Conservation (phyloP, 2,329 filamentous ascomycete genomes). For the Penicillium sp. region DNA sequence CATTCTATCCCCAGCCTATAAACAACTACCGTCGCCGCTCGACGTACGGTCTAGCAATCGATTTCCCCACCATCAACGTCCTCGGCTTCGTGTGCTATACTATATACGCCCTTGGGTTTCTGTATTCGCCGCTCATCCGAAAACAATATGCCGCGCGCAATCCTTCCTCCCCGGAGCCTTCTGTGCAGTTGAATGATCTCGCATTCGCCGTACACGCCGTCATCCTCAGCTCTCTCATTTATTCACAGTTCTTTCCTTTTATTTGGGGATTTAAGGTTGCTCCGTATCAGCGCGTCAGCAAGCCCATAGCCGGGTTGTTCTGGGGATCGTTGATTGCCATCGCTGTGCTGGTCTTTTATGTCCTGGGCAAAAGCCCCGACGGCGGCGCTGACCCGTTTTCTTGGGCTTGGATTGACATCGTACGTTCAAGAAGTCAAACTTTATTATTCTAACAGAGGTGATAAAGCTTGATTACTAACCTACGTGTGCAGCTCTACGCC, state of each 20-base stretch:
- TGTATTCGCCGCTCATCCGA: conserved; percentile 74
- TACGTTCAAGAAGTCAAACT: conserved; percentile 30
- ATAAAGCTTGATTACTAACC: conserved; percentile 17
- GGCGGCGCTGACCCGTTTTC: conserved; percentile 43
- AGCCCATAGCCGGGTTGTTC: conserved; percentile 65
- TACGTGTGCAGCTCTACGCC: conserved; percentile 53
- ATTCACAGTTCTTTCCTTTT: conserved; percentile 68
- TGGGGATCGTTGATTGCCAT: conserved; percentile 59
- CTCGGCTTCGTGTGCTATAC: conserved; percentile 65
- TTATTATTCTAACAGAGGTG: neutral
- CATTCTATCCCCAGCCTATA: conserved; percentile 88
- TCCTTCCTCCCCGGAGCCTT: conserved; percentile 67
- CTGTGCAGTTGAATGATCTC: conserved; percentile 86
- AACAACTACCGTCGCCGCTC: conserved; percentile 73
- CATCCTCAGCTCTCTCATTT: conserved; percentile 66
- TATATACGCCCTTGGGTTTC: conserved; percentile 68
- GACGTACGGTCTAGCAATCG: conserved; percentile 78
- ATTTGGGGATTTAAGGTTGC: conserved; percentile 73
- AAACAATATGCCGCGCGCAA: conserved; percentile 80
- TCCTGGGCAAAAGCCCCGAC: conserved; percentile 39
- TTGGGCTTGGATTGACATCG: conserved; percentile 65
- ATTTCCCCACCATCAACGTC: conserved; percentile 73
- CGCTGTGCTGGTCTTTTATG: conserved; percentile 35
- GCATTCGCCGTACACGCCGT: conserved; percentile 80
- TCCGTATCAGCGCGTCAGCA: conserved; percentile 50